Base-by-base conservation (phyloP, 2,329 filamentous ascomycete species). In the Pestalotiopsis sp. region DNA sequence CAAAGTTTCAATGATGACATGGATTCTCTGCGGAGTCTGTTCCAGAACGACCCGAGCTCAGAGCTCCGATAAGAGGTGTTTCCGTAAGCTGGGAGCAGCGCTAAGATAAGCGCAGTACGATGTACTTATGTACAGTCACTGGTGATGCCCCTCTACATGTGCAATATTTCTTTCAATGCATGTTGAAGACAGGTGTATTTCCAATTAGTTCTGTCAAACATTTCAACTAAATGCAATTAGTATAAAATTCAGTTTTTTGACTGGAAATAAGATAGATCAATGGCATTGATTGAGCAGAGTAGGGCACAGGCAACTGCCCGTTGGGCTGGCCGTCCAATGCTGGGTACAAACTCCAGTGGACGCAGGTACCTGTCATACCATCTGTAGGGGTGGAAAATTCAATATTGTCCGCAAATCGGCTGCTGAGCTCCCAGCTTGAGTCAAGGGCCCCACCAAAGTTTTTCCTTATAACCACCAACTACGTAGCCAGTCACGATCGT, bases 1-100 rank as follows among this genome's bases (percentile, higher is more conserved):
- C 39, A 65, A 57, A 66, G 57, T 68, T 52, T 71, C 60, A 62
- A 71, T 67, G 69, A 70, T 71, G 68, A 73, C 70, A 68, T 71
- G 68, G 66, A 69, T 69, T 55, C 20, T 20, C 39, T 22, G 35
- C 64, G 55, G 52, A 58, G 20, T 17, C 13, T 6, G 52, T 44
- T 58, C 64, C 63, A 57, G 48, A 22, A 35, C 44, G n/a, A 14
- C 58, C 10, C 22, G 30, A 20, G 58, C 17, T 44, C 22, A 35
- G 22, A 60, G 64, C 44, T 56, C 64, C 57, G 64, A 44, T 44
- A 60, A 59, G 26, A 38, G 52, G 35, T 35, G 30, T 40, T 39
- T 26, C 64, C 10, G 44, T 24, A 26, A 40, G 52, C 64, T 59
- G 30, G 13, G n/a, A 24, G 17, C 17, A 5, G 20, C 55, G 55